Base-by-base conservation (phyloP, 306 rosid genomes). In the Cicer chorassanicum region DNA sequence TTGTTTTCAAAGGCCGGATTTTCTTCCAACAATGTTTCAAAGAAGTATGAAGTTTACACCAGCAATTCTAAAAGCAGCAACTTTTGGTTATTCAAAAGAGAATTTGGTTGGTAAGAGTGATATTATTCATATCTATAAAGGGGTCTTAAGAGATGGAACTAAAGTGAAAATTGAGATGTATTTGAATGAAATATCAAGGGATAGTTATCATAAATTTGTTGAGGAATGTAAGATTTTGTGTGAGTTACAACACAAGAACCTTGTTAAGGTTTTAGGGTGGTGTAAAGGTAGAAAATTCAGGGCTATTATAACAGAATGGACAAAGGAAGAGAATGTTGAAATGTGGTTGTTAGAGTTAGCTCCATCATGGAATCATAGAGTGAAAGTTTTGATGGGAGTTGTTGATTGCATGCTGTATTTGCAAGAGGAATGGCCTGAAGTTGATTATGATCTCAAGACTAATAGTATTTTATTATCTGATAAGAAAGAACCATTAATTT, bases 141-240 rank as follows among this genome's bases (percentile, higher is more conserved):
- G 97, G 80, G 65, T 49, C 24, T 70, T 86, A 42, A 82, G 92
- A 81, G 92, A 84, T 55, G 89, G 86, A 15, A 86, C 83, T 39
- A 56, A 75, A 74, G 92, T 86, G 53, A 89, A 84, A 75, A 77
- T 91, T 81, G 92, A 91, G 87, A 84, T 91, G 49, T 89, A 91
- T 43, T 13, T 49, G 74, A 74, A 81, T 80, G 69, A 59, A 40
- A 85, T 71, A 60, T 63, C 85, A 34, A 85, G 81, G 55, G 86
- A 86, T 4, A 42, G 59, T 24, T 77, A 74, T 42, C 21, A 9
- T 3, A 73, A 51, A 48, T 78, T 87, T 38, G 75, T 83, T 15
- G 81, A 89, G 63, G 89, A 91, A 72, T 86, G 90, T 67, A 81
- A 83, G 51, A 53, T 89, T 74, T 73, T 91, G 13, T 80, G 65